These are phyloP conservation scores for Clonostachys rosea DNA, from an alignment of 2,329 filamentous ascomycete genomes.

Conservation along the genomic window DNA sequence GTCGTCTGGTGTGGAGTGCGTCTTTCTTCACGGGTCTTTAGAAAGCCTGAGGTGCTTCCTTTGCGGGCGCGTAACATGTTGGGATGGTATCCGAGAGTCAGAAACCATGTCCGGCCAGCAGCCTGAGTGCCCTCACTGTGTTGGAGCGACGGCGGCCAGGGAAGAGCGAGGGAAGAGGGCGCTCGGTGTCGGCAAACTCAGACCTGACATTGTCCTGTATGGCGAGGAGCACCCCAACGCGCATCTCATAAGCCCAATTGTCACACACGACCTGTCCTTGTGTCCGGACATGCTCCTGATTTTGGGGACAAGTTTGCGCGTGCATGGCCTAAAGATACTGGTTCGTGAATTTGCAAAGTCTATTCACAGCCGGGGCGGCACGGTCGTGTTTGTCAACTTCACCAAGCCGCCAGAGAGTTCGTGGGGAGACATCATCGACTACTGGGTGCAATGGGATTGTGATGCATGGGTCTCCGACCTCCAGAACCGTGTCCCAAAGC, in stretches of 20 bases:
- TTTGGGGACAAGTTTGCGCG: slow-evolving; percentile 65
- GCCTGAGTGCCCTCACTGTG: slow-evolving; percentile 63
- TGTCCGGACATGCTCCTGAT: slow-evolving; percentile 65
- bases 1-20: slow-evolving; percentile 53
- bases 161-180: slow-evolving; percentile 63
- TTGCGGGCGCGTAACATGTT: slow-evolving; percentile 51
- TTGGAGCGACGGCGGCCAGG: slow-evolving; percentile 55
- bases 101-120: slow-evolving; percentile 60
- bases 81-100: slow-evolving; percentile 51
- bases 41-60: slow-evolving; percentile 59
- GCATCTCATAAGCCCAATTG: slow-evolving; percentile 62
- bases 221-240: slow-evolving; percentile 69
- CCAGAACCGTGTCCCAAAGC: slow-evolving; percentile 49
- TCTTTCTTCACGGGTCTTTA: slow-evolving; percentile 70
- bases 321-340: slow-evolving; percentile 68
- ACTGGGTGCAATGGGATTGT: slow-evolving; percentile 72
- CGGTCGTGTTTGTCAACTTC: slow-evolving; percentile 69
- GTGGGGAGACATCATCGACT: slow-evolving; percentile 71
- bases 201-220: slow-evolving; percentile 71
- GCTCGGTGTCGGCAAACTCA: slow-evolving; percentile 61
- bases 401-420: slow-evolving; percentile 68
- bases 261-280: slow-evolving; percentile 61
- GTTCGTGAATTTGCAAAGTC: slow-evolving; percentile 68
- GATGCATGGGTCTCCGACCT: slow-evolving; percentile 68
- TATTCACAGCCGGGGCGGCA: slow-evolving; percentile 63